These are phyloP conservation scores for Psilocybe sp. DNA, from an alignment of 768 basidiomycete genomes.

Conservation along the genomic window DNA sequence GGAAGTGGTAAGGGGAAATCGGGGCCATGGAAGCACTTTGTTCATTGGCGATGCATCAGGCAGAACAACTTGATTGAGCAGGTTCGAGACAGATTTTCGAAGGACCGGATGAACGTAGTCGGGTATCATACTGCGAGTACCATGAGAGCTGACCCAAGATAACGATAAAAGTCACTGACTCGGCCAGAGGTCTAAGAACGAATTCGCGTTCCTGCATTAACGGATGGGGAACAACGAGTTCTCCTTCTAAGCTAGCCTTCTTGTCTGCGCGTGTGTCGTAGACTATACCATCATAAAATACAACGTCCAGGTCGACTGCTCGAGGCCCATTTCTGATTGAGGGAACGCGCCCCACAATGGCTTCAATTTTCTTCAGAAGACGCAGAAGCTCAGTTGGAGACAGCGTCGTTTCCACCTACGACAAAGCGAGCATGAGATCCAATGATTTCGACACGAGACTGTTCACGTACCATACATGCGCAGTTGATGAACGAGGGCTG, in stretches of 20 bases:
- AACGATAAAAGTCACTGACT: slow-evolving; percentile 51
- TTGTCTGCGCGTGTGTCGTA: slow-evolving; percentile 55
- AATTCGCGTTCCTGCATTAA: slow-evolving; percentile 85
- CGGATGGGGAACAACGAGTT: slow-evolving; percentile 85
- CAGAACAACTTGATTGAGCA: slow-evolving; percentile 42
- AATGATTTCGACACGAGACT: background rate
- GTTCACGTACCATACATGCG: slow-evolving; percentile 73
- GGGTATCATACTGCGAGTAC: slow-evolving; percentile 69
- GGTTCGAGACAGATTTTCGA: slow-evolving; percentile 39
- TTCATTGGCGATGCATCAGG: slow-evolving; percentile 47
- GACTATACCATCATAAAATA: slow-evolving; percentile 65
- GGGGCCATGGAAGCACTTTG: slow-evolving; percentile 76
- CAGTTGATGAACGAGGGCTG: slow-evolving; percentile 90
- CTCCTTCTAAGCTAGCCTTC: slow-evolving; percentile 52
- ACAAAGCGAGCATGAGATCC: background rate
- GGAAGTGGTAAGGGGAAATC: slow-evolving; percentile 35
- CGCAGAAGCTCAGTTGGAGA: slow-evolving; percentile 54
- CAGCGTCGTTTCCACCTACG: slow-evolving; percentile 77
- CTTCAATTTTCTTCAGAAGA: slow-evolving; percentile 73
- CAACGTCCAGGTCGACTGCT: slow-evolving; percentile 84
- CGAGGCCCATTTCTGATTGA: slow-evolving; percentile 85
- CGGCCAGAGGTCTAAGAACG: slow-evolving; percentile 81
- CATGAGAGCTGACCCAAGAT: background rate
- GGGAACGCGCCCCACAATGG: slow-evolving; percentile 70
- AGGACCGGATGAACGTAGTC: slow-evolving; percentile 63